phyloP scores from a whole-genome alignment of 139 green algal species.

The Choricystis sp. region DNA sequence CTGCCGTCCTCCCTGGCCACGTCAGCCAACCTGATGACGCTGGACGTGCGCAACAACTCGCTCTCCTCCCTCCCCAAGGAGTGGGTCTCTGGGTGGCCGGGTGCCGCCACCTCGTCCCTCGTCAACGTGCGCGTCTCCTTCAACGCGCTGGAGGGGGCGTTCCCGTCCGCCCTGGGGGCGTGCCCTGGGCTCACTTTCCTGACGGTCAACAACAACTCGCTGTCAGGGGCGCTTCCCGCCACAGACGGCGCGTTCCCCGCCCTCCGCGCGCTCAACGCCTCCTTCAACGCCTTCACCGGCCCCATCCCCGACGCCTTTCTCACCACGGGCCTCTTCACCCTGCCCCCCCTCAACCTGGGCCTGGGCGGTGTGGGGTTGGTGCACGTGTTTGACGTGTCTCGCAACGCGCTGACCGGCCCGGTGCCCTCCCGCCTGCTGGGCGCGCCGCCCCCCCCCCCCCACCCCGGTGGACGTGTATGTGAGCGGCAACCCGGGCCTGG shows the following conservation, averaged over 20 bases:
- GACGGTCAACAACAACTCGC: constrained; percentile 6
- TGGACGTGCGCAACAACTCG: constrained; percentile 6
- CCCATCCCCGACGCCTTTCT: not conserved
- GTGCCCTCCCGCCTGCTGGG: constrained; percentile 3
- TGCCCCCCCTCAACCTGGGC: not conserved
- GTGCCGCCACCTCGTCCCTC: not conserved
- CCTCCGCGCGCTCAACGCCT: constrained; percentile 6
- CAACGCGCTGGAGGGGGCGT: constrained; percentile 4
- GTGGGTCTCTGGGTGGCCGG: not conserved
- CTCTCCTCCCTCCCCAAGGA: not conserved
- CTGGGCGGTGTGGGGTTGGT: not conserved
- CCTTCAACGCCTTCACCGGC: constrained; percentile 3
- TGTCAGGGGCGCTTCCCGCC: constrained; percentile 1
- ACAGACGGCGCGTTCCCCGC: constrained; percentile 3
- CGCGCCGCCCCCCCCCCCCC: not conserved
- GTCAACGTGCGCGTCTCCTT: constrained; percentile 7
- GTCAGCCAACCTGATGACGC: not conserved
- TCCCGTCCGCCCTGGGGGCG: not conserved
- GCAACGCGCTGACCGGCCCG: constrained; percentile 2
- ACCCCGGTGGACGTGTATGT: constrained; percentile 2
- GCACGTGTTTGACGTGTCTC: constrained; percentile 6
- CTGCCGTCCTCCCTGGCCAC: not conserved
- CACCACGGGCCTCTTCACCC: constrained; percentile 5
- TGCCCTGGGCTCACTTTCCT: not conserved
- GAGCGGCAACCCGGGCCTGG: not conserved